Evolutionary conservation across 2,329 filamentous ascomycete genomes (phyloP).

Genomic region (Cercospora brassicicola): DNA sequence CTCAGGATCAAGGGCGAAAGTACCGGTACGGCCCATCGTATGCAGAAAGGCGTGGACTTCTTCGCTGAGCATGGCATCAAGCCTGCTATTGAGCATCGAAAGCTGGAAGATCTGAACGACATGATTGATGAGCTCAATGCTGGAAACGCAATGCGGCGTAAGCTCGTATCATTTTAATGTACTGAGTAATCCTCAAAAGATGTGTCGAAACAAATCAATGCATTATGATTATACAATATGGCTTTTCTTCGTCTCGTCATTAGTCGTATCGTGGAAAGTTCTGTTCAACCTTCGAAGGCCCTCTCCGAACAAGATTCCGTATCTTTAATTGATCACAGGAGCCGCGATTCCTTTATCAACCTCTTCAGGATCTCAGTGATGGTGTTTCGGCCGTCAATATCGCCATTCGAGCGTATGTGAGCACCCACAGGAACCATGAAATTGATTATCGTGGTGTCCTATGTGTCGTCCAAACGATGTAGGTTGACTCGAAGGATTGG

Average conservation of each 20-base stretch:
- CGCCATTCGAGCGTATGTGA: background rate
- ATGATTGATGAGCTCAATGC: background rate
- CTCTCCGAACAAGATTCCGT: background rate
- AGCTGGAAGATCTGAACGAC: background rate
- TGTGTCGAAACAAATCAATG: constrained; percentile 5
- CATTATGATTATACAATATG: background rate
- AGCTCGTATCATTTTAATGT: background rate
- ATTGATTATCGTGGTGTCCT: background rate
- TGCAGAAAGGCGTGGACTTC: background rate
- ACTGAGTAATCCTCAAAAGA: constrained; percentile 4
- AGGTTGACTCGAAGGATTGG: background rate
- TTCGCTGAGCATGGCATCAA: background rate
- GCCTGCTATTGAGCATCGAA: background rate
- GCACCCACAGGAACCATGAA: background rate
- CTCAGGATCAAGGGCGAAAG: background rate
- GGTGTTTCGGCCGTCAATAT: background rate
- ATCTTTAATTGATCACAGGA: background rate
- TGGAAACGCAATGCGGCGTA: background rate
- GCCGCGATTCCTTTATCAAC: background rate
- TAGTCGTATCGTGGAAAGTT: background rate
- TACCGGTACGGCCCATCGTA: background rate
- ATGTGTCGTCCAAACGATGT: background rate
- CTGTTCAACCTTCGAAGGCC: background rate
- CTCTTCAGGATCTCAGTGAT: background rate
- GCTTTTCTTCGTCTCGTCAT: background rate